Base-by-base conservation (phyloP, 2,329 filamentous ascomycete genomes). In the Neonectria neomacrospora region DNA sequence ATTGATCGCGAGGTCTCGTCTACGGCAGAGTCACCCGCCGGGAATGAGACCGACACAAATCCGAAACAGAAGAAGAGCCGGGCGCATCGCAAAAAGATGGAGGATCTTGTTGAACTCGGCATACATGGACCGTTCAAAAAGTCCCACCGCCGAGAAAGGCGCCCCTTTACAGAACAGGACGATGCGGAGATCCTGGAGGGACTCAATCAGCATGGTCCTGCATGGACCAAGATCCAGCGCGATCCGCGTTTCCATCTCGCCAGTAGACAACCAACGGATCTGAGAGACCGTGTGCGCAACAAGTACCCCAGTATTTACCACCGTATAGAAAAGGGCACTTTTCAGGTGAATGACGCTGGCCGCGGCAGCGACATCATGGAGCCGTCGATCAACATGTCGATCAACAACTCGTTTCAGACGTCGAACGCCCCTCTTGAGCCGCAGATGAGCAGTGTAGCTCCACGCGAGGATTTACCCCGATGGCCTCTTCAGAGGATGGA, bases 201-300 rank as follows among this genome's bases (percentile, higher is more conserved):
- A 0, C 83, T 89, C 39, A 79, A 86, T 41, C 72, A 81, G 4
- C 89, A 90, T 71, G 88, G 88, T 0, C 86, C 88, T 9, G 83
- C 86, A 9, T 90, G 88, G 88, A 89, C 87, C 54, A 87, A 85
- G 73, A 90, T 90, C 20, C 87, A 89, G 71, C 82, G 87, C 37
- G 87, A 90, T 63, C 76, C 83, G 14, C 80, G 80, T 28, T 89
- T 87, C 74, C 80, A 87, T 63, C 78, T 90, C n/a, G 82, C 84
- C 5, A 85, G 75, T 62, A 80, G 88, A 47, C 85, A 88, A 66
- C 87, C 88, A 1, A 90, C 88, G 0, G 88, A 90, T 70, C 74
- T 90, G 54, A 81, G 88, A 64, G 88, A 90, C 66, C 82, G 88
- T 22, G 82, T 90, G 32, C 83, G 88, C 45, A 90, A 90, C 75